Base-by-base conservation (phyloP, 1,139 yeast genomes). In the Nakaseomyces uthaithaninus region DNA sequence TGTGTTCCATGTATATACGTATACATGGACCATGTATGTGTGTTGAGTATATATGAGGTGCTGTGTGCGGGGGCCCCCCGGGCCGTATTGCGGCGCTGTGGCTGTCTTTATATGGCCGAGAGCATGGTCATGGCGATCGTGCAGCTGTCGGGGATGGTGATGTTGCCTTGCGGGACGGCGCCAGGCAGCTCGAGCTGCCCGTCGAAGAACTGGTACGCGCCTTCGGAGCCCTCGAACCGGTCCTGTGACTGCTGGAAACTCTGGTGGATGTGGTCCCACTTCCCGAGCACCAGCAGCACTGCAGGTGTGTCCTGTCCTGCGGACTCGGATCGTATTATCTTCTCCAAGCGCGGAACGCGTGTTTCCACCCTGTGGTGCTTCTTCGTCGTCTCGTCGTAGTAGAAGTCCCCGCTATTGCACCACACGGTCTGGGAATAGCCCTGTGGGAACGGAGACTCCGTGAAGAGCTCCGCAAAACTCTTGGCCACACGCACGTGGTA, bases 401-500 rank as follows among this genome's bases (percentile, higher is more conserved):
- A 77, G 55, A 68, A 78, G 43, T 80, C 85, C 35, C 83, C 85
- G 52, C 87, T 71, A 43, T 78, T 74, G 12, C 78, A 37, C 41
- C 41, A 38, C 11, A 38, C 16, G 7, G 37, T 34, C 47, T 75
- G 75, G 1, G 80, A 68, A 57, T 86, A 87, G 0, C 95, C 95
- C 5, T 76, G 77, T 3, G 75, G 69, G 40, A 69, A 70, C 2
- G 80, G 68, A 38, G 82, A 70, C 52, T 81, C 84, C 7, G 93
- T 80, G 60, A 85, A 87, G 0, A 87, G 63, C 14, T 76, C 67
- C 36, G 77, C 74, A 52, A 86, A 78, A 9, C 66, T 59, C 38
- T 67, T 66, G 2, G 83, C 84, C 14, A 80, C 64, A 43, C 96
- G 68, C 3, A 87, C 89, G 45, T 72, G 75, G 60, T 82, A 87